A percentile compares a stretch with the other conserved stretches of the same genome.
These are phyloP conservation scores for Talaromyces liani DNA, from an alignment of 495 filamentous ascomycete genomes.

Conservation along the genomic window DNA sequence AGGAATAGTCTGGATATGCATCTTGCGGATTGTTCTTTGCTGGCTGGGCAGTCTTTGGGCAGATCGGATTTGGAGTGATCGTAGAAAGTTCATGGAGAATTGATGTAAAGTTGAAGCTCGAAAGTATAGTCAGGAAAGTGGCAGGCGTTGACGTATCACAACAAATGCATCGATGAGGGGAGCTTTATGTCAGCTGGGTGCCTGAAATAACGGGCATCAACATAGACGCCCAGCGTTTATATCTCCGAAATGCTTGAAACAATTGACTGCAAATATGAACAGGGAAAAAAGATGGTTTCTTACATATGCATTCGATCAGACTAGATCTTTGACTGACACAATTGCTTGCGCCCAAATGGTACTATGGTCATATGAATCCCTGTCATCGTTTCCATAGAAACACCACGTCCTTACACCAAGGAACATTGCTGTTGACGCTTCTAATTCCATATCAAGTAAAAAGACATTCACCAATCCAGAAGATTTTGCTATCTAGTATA, in stretches of 20 bases:
- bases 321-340: not conserved
- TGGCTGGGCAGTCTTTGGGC: not conserved
- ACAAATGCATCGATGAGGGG: not conserved
- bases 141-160: not conserved
- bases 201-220: not conserved
- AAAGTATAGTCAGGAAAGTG: not conserved
- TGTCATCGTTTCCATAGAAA: not conserved
- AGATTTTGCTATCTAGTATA: no score
- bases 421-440: no score
- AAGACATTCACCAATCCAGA: no score
- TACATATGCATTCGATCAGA: no score
- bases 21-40: conserved; percentile 31
- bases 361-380: not conserved
- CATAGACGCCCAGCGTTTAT: not conserved
- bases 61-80: not conserved
- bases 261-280: not conserved
- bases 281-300: no score
- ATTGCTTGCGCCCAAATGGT: not conserved
- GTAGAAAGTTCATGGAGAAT: not conserved
- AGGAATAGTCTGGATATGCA: conserved; percentile 97
- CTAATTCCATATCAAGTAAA: no score
- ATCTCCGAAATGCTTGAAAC: not conserved
- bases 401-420: no score
- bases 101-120: not conserved
- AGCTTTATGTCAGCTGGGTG: not conserved